Conservation (phyloP, 495 filamentous ascomycete species). For the Jackrogersella multiformis region DNA sequence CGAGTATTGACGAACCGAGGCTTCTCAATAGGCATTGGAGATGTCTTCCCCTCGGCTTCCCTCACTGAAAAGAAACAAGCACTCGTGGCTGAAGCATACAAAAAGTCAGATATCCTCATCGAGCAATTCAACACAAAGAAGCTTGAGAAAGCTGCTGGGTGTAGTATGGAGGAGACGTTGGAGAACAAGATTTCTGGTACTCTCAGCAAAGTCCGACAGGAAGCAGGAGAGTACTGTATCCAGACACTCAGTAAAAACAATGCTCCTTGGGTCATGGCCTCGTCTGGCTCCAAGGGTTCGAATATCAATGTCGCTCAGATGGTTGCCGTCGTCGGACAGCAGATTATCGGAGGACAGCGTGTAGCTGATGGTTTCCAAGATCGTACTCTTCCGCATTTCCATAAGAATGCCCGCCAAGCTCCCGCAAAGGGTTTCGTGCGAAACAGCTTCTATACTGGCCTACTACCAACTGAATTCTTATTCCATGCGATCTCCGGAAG, state of each 20-base stretch:
- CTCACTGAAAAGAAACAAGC: constrained; percentile 75
- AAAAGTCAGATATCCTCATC: constrained; percentile 85
- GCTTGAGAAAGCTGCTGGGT: constrained; percentile 84
- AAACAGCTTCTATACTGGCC: constrained; percentile 97
- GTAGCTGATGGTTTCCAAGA: constrained; percentile 97
- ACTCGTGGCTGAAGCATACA: constrained; percentile 82
- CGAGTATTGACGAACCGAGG: constrained; percentile 88
- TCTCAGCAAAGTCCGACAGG: constrained; percentile 86
- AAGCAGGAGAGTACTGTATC: constrained; percentile 92
- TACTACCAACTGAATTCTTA: constrained; percentile 89
- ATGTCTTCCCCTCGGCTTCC: constrained; percentile 81
- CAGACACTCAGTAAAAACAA: constrained; percentile 89
- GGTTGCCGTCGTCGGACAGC: constrained; percentile 96
- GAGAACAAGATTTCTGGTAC: constrained; percentile 92
- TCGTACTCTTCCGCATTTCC: constrained; percentile 92
- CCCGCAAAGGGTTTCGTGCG: constrained; percentile 95
- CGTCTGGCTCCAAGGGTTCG: constrained; percentile 93
- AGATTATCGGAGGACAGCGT: constrained; percentile 94
- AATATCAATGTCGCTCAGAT: constrained; percentile 99
- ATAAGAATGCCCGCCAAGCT: constrained; percentile 88
- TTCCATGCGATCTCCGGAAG: constrained; percentile 98
- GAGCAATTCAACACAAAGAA: constrained; percentile 77
- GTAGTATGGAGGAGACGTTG: constrained; percentile 88
- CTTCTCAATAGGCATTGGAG: constrained; percentile 95
- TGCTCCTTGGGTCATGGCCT: constrained; percentile 95